A percentile compares a stretch with the other conserved stretches of the same genome.
phyloP scores from a whole-genome alignment of 75 land plant species.

The Gnetum montanum region DNA sequence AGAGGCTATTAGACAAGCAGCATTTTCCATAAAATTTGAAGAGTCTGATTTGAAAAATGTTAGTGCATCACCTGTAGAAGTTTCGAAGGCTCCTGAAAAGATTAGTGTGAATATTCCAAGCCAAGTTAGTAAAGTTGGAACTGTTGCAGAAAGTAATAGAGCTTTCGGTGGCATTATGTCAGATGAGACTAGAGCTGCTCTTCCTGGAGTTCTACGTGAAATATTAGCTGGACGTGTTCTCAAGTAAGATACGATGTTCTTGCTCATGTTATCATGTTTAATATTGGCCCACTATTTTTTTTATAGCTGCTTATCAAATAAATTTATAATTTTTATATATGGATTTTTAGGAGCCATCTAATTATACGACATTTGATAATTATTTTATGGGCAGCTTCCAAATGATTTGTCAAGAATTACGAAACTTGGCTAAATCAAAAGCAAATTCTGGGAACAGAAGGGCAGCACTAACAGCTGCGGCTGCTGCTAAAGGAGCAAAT shows the following conservation, averaged over 20 bases:
- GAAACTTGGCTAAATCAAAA: slow-evolving; percentile 41
- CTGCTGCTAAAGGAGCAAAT: slow-evolving; percentile 46
- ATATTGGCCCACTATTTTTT: not conserved
- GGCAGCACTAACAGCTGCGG: slow-evolving; percentile 17
- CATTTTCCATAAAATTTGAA: slow-evolving; percentile 8
- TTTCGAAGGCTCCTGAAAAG: slow-evolving; percentile 6
- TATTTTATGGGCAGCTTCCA: slow-evolving; percentile 45
- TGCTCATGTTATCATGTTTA: not conserved
- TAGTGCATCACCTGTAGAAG: too few species aligned
- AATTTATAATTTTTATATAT: not conserved
- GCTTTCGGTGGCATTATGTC: slow-evolving; percentile 30
- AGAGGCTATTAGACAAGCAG: slow-evolving; percentile 15
- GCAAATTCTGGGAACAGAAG: slow-evolving; percentile 29
- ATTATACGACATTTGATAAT: too few species aligned
- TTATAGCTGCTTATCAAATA: not conserved
- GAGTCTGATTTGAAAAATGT: not conserved
- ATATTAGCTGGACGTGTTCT: slow-evolving; percentile 50
- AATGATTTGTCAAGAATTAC: slow-evolving; percentile 39
- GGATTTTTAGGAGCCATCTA: not conserved
- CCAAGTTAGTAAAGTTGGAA: slow-evolving; percentile 8
- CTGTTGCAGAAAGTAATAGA: slow-evolving; percentile 3
- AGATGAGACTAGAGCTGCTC: slow-evolving; percentile 44
- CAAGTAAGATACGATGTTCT: slow-evolving; percentile 32
- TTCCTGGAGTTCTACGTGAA: slow-evolving; percentile 44
- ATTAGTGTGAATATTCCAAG: not conserved